phyloP scores from a whole-genome alignment of 768 basidiomycete species.

The Trametes cingulata region DNA sequence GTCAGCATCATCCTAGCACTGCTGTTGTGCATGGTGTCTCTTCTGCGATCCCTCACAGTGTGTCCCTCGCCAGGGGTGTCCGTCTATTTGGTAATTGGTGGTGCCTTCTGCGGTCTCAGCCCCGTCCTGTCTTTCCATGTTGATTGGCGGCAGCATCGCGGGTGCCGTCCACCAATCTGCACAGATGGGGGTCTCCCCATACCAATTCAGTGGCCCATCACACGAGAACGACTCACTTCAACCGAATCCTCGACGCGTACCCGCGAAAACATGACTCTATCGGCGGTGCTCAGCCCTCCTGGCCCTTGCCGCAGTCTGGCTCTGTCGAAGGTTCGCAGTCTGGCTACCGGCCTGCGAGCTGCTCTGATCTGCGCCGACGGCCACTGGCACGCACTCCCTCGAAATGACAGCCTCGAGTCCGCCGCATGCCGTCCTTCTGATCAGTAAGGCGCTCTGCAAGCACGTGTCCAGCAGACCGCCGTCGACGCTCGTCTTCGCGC shows the following conservation, averaged over 20 bases:
- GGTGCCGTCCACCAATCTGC: not conserved
- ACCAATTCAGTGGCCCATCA: not conserved
- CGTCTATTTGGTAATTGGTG: not conserved
- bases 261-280: not conserved
- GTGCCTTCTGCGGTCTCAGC: too few species aligned
- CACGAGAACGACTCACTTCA: not conserved
- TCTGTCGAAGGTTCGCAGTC: not conserved
- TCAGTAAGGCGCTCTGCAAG: conserved; percentile 1
- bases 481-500: not conserved
- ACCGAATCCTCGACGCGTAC: not conserved
- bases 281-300: not conserved
- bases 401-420: conserved; percentile 8
- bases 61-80: not conserved
- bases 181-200: not conserved
- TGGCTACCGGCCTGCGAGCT: not conserved
- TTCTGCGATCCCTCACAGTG: not conserved
- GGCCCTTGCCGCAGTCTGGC: not conserved
- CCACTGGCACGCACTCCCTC: not conserved
- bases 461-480: conserved; percentile 11
- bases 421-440: conserved; percentile 16
- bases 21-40: not conserved
- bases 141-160: not conserved
- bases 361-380: conserved; percentile 11
- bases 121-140: not conserved
- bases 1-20: not conserved